Conservation (phyloP, 768 basidiomycete genomes). For the Phlegmacium glaucopus region DNA sequence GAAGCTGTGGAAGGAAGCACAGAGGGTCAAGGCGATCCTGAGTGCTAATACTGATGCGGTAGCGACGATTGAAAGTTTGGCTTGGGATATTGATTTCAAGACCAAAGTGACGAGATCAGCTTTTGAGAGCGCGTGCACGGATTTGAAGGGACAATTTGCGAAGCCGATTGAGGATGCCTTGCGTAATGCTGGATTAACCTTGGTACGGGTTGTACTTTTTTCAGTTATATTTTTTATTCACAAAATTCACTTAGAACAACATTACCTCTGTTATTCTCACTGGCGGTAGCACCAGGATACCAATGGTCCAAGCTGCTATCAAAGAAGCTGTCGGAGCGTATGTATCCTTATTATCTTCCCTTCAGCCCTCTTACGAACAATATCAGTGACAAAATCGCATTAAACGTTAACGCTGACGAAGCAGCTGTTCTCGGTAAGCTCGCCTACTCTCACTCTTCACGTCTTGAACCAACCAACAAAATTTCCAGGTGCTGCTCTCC, state of each 20-base stretch:
- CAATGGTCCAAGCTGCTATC: slow-evolving; percentile 87
- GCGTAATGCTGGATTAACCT: slow-evolving; percentile 55
- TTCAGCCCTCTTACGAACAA: background rate
- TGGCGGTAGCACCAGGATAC: slow-evolving; percentile 86
- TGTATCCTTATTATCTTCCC: slow-evolving; percentile 23
- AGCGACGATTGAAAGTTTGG: slow-evolving; percentile 84
- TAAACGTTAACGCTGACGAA: slow-evolving; percentile 97
- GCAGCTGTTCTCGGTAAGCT: slow-evolving; percentile 72
- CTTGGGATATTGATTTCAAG: slow-evolving; percentile 89
- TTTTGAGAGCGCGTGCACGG: slow-evolving; percentile 75
- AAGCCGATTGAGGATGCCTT: slow-evolving; percentile 77
- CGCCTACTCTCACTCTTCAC: background rate
- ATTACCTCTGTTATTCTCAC: slow-evolving; percentile 89
- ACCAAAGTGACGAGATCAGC: slow-evolving; percentile 69
- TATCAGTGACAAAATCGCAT: slow-evolving; percentile 74
- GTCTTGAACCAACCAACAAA: background rate
- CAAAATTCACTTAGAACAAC: slow-evolving; percentile 50
- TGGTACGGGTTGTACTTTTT: slow-evolving; percentile 40
- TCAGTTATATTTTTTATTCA: slow-evolving; percentile 2
- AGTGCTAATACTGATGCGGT: slow-evolving; percentile 87
- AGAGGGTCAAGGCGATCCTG: slow-evolving; percentile 84
- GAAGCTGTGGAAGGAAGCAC: slow-evolving; percentile 93
- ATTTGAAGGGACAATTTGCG: slow-evolving; percentile 60
- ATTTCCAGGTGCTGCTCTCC: slow-evolving; percentile 64
- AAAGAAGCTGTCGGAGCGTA: slow-evolving; percentile 75